Evolutionary conservation across 2,329 filamentous ascomycete species (phyloP).

Genomic region (Epichloe coenophiala): DNA sequence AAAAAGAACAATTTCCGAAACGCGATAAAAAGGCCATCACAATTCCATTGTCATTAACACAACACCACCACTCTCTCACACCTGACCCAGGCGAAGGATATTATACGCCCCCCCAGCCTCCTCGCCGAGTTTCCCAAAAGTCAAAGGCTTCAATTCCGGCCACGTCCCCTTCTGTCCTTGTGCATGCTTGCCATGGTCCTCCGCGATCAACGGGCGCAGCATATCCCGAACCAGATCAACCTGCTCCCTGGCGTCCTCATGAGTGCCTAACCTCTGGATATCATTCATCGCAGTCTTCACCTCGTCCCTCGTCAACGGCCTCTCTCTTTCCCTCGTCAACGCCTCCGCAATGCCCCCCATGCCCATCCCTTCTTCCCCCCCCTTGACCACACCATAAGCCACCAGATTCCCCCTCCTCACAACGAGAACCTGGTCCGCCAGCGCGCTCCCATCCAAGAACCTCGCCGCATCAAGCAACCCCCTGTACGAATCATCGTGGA

Average conservation of each 20-base stretch:
- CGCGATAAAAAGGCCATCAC: not conserved
- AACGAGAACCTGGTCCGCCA: conserved; percentile 23
- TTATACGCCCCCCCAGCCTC: conserved; percentile 2
- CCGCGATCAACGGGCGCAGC: conserved; percentile 11
- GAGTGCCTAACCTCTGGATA: conserved; percentile 12
- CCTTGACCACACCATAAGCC: conserved; percentile 12
- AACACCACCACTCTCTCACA: not conserved
- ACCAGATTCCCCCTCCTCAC: conserved; percentile 25
- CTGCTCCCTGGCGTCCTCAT: conserved; percentile 10
- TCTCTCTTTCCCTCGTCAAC: conserved; percentile 14
- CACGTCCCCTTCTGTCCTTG: not conserved
- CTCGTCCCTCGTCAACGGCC: conserved; percentile 16
- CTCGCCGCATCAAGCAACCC: conserved; percentile 25
- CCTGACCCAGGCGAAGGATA: conserved; percentile 7
- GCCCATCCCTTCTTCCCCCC: not conserved
- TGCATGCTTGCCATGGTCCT: not conserved
- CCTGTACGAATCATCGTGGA: conserved; percentile 32
- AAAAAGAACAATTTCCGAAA: not conserved
- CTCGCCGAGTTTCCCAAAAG: conserved; percentile 8
- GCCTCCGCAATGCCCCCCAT: conserved; percentile 10
- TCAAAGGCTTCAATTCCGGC: conserved; percentile 9
- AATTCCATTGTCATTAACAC: not conserved
- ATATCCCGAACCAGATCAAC: conserved; percentile 13
- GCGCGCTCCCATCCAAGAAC: conserved; percentile 21
- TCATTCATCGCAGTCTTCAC: conserved; percentile 12